Base-by-base conservation (phyloP, 352 stramenopile species). In the Aphanomyces astaci region DNA sequence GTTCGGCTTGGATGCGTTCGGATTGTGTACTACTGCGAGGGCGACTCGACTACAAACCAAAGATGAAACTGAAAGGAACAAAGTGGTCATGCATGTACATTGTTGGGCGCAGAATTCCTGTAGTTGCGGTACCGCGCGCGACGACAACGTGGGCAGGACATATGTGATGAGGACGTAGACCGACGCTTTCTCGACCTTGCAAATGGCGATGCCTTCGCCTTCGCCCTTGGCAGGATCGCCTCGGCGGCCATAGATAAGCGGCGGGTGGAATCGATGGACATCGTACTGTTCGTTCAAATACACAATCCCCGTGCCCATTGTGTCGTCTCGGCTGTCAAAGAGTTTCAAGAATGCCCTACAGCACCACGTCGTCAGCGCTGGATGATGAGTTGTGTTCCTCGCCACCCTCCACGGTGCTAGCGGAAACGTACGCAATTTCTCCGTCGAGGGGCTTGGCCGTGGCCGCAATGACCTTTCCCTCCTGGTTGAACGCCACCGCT, bases 111-210 rank as follows among this genome's bases (percentile, higher is more conserved):
- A 90, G 54, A 92, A 92, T 4, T 88, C 80, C 67, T 89, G 86
- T 53, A 91, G 78, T 65, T 90, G 82, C 32, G 84, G 82, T 45
- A 89, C 82, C 11, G 80, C 82, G 63, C 82, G 81, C 33, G 84
- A 81, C 39, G 84, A 93, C 40, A 91, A 72, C 55, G 82, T 93
- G 67, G 84, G 84, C 65, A 90, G 89, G 45, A 80, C 75, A 74
- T 93, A 93, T 32, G 84, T 93, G 68, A 91, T 89, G 66, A 93
- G 79, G 63, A 75, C 86, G 70, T 76, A 90, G 48, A 93, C 73
- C 9, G 72, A 64, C 55, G 82, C 78, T 67, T 84, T 79, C 17
- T 76, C 71, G 13, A 89, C 78, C 32, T 79, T 80, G 49, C 82
- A 91, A 40, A 89, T 74, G 10, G 80, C 80, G 49, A 93, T 82